Evolutionary conservation across 768 basidiomycete genomes (phyloP).

Genomic region (Macrocybe gigantea): DNA sequence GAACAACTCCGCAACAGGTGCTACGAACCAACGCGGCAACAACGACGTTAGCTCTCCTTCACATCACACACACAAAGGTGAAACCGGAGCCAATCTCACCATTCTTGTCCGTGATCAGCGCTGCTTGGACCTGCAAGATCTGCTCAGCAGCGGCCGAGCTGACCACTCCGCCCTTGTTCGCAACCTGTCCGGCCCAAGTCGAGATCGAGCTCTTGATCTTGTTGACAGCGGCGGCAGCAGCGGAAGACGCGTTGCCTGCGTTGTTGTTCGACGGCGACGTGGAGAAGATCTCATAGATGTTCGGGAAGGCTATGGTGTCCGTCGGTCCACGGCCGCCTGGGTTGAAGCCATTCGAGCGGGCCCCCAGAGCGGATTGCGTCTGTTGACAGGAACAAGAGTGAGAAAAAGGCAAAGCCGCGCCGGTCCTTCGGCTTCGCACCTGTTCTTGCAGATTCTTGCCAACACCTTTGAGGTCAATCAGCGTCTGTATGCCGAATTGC

Average conservation of each 20-base stretch:
- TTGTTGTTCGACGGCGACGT: conserved; percentile 23
- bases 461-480: conserved; percentile 42
- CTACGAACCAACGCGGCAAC: conserved; percentile 14
- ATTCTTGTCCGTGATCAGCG: conserved; percentile 40
- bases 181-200: conserved; percentile 28
- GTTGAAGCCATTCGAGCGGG: conserved; percentile 33
- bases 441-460: conserved; percentile 58
- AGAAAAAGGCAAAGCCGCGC: not conserved
- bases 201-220: conserved; percentile 32
- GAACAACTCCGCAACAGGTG: conserved; percentile 43
- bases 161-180: no score
- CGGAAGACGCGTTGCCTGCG: conserved; percentile 14
- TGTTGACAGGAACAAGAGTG: conserved; percentile 8
- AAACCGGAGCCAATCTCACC: conserved; percentile 18
- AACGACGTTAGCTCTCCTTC: not conserved
- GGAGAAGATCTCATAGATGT: conserved; percentile 42
- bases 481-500: conserved; percentile 39
- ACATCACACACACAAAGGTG: not conserved
- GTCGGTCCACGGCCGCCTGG: conserved; percentile 37
- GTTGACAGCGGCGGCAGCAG: conserved; percentile 17
- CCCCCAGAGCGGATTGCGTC: conserved; percentile 38
- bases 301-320: conserved; percentile 46
- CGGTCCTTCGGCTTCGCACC: conserved; percentile 13
- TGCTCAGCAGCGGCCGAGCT: conserved; percentile 31
- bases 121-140: conserved; percentile 39